phyloP scores from a whole-genome alignment of 2,329 filamentous ascomycete species.

The Cercospora sojina region DNA sequence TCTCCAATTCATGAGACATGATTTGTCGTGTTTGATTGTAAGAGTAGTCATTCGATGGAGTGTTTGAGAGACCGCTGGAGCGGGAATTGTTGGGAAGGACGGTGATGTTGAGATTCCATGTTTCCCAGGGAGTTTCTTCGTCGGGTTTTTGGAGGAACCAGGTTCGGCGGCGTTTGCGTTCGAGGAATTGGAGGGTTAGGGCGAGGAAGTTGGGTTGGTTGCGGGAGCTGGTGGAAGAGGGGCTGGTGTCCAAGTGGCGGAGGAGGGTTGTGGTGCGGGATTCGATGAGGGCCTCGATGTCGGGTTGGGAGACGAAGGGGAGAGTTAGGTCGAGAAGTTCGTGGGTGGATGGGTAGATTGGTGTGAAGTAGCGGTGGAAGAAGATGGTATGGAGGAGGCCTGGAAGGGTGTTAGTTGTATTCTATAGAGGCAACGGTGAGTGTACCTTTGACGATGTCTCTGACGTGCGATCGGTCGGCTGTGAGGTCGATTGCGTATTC shows the following conservation, averaged over 20 bases:
- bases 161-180: slow-evolving; percentile 84
- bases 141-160: slow-evolving; percentile 73
- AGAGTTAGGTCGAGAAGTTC: slow-evolving; percentile 89
- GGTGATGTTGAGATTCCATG: slow-evolving; percentile 92
- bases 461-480: slow-evolving; percentile 83
- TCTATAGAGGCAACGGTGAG: background rate
- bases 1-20: slow-evolving; percentile 85
- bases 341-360: slow-evolving; percentile 75
- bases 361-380: slow-evolving; percentile 96
- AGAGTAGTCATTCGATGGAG: background rate
- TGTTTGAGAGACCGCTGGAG: background rate
- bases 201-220: slow-evolving; percentile 62
- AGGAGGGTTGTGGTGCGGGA: slow-evolving; percentile 77
- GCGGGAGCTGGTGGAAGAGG: slow-evolving; percentile 34
- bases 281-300: slow-evolving; percentile 91
- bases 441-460: slow-evolving; percentile 82
- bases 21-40: slow-evolving; percentile 59
- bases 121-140: slow-evolving; percentile 96
- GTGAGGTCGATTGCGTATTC: slow-evolving; percentile 95
- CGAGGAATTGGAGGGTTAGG: slow-evolving; percentile 88
- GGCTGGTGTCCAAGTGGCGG: slow-evolving; percentile 62
- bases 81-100: slow-evolving; percentile 45
- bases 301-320: slow-evolving; percentile 83
- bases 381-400: slow-evolving; percentile 96
- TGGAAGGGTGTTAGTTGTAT: slow-evolving; percentile 40